A percentile compares a stretch with the other conserved stretches of the same genome.
Conservation (phyloP, 1,284 basidiomycete genomes). For the Cryptococcus sp. region DNA sequence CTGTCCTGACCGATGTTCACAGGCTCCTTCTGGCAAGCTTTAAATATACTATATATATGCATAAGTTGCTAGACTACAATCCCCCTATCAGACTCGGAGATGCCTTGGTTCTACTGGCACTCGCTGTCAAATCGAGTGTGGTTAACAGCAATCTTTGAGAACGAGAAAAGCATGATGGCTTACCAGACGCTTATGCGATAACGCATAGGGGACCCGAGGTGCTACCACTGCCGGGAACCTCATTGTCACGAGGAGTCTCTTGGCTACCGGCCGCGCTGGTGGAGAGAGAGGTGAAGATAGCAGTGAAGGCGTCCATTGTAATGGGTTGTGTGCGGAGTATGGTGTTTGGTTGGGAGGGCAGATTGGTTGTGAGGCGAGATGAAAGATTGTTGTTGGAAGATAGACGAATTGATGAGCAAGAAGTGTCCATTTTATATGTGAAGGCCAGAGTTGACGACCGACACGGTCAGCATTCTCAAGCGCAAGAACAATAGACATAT, state of each 20-base stretch:
- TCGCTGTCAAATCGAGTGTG: too few relatives aligned
- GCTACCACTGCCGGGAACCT: conserved; percentile 15
- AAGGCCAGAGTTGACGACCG: background rate
- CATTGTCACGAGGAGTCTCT: conserved; percentile 24
- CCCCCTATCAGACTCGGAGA: background rate
- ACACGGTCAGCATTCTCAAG: background rate
- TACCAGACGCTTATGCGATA: conserved; percentile 18
- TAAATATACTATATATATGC: conserved; percentile 2
- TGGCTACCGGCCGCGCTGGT: conserved; percentile 15
- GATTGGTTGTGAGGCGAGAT: conserved; percentile 5
- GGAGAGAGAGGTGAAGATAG: conserved; percentile 27
- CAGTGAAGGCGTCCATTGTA: conserved; percentile 52
- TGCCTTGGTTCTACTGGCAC: too few relatives aligned
- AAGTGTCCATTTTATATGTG: background rate
- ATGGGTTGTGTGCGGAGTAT: conserved; percentile 14
- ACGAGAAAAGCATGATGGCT: too few relatives aligned
- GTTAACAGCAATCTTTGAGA: too few relatives aligned
- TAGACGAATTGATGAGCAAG: background rate
- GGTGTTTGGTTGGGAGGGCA: conserved; percentile 6
- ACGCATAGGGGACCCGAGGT: conserved; percentile 15
- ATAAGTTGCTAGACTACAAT: background rate
- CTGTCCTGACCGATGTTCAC: background rate
- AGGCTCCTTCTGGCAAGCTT: background rate
- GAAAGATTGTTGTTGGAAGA: conserved; percentile 6
- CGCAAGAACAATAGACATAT: conserved; percentile 1